A percentile compares a stretch with the other conserved stretches of the same genome.
Conservation (phyloP, 495 filamentous ascomycete species). For the Chaetomium tenue region DNA sequence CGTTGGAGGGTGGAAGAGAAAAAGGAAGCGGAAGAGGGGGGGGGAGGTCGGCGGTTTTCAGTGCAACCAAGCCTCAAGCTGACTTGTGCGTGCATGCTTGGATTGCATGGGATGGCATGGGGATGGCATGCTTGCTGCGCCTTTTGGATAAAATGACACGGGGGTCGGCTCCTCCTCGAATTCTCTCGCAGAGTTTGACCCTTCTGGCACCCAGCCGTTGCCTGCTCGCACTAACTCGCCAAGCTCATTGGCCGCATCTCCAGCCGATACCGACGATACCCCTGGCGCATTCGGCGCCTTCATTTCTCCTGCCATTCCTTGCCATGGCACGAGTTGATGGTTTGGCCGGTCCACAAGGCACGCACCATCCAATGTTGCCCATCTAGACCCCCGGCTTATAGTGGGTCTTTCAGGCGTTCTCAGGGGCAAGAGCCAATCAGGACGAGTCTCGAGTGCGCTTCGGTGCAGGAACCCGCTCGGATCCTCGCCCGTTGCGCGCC, state of each 20-base stretch:
- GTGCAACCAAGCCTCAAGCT: not conserved
- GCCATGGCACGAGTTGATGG: not conserved
- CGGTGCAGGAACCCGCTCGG: not conserved
- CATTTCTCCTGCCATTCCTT: conserved; percentile 12
- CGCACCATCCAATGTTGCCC: conserved; percentile 3
- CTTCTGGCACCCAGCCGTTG: not conserved
- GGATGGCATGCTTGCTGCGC: conserved; percentile 19
- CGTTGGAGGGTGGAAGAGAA: conserved; percentile 7
- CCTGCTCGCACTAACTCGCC: not conserved
- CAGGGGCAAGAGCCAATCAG: conserved; percentile 11
- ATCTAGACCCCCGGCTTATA: not conserved
- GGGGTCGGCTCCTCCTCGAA: not conserved
- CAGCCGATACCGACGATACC: not conserved
- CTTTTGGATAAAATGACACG: conserved; percentile 12
- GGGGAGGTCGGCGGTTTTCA: conserved; percentile 9
- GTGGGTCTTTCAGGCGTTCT: not conserved
- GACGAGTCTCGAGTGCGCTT: not conserved
- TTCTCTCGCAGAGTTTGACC: conserved; percentile 10
- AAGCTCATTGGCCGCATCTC: not conserved
- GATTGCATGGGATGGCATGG: not conserved
- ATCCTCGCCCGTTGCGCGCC: not conserved
- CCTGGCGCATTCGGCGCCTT: conserved; percentile 4
- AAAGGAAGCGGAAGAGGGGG: not conserved
- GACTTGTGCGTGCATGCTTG: not conserved
- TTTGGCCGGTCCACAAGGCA: conserved; percentile 3